These are phyloP conservation scores for Pseudocercospora ulei DNA, from an alignment of 2,329 filamentous ascomycete species.

Conservation along the genomic window DNA sequence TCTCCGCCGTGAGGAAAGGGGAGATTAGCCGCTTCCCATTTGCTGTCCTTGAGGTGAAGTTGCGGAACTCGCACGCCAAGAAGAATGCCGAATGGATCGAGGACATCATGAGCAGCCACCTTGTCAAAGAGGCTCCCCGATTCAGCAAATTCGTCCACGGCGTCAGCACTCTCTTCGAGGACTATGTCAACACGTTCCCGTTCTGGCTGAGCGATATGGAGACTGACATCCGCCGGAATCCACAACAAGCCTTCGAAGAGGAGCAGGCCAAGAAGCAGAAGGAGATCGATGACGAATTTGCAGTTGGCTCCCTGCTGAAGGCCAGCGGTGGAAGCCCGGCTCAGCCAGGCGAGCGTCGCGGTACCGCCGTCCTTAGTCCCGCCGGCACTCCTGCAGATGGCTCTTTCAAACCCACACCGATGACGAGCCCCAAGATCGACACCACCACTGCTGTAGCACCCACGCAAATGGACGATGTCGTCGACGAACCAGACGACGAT, in stretches of 20 bases:
- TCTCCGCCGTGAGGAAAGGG: slow-evolving; percentile 74
- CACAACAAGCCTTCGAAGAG: slow-evolving; percentile 78
- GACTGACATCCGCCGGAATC: slow-evolving; percentile 86
- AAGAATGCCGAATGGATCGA: slow-evolving; percentile 78
- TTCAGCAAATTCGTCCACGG: slow-evolving; percentile 98
- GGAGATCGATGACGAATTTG: slow-evolving; percentile 74
- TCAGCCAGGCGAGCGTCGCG: slow-evolving; percentile 36
- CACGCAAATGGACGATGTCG: slow-evolving; percentile 32
- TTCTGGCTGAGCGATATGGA: slow-evolving; percentile 93
- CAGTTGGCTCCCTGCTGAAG: slow-evolving; percentile 72
- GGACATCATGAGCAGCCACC: slow-evolving; percentile 83
- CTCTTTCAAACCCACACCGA: slow-evolving; percentile 12
- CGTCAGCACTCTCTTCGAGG: slow-evolving; percentile 78
- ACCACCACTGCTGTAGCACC: slow-evolving; percentile 17
- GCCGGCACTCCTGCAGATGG: slow-evolving; percentile 48
- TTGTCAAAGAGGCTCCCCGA: slow-evolving; percentile 76
- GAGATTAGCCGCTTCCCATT: slow-evolving; percentile 87
- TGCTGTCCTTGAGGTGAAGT: slow-evolving; percentile 84
- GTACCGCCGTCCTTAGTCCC: slow-evolving; percentile 58
- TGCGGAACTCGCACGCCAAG: slow-evolving; percentile 45
- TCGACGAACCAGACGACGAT: slow-evolving; percentile 43
- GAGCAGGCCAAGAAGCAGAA: slow-evolving; percentile 77
- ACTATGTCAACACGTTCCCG: slow-evolving; percentile 89
- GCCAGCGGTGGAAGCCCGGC: slow-evolving; percentile 32
- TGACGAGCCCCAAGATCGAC: slow-evolving; percentile 18